These are phyloP conservation scores for Gracilariopsis chorda DNA, from an alignment of 23 red algal species.

Conservation along the genomic window DNA sequence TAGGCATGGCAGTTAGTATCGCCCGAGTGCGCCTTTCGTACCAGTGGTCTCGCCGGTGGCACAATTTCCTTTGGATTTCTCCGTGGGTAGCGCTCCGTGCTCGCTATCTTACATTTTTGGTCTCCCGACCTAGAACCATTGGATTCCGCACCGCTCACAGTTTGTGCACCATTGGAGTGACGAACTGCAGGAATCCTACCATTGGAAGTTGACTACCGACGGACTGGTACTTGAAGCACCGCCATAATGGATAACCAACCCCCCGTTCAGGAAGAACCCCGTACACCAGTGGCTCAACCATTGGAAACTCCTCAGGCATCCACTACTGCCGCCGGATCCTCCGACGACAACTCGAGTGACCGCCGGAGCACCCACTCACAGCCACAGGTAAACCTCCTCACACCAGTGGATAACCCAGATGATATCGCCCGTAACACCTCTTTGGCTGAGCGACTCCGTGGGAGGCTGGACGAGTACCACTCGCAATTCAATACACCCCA, in stretches of 20 bases:
- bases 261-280: neutral
- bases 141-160: neutral
- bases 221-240: neutral
- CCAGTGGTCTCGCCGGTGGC: neutral
- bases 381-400: neutral
- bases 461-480: neutral
- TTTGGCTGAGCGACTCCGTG: neutral
- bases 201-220: neutral
- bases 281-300: neutral
- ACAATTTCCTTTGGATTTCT: neutral
- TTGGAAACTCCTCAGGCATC: neutral
- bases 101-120: neutral
- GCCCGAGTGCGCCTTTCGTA: neutral
- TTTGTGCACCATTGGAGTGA: neutral
- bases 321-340: neutral
- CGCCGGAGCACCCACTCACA: neutral
- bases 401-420: neutral
- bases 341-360: neutral
- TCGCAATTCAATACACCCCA: constrained; percentile 2
- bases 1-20: neutral
- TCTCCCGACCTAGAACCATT: neutral
- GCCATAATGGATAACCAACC: constrained; percentile 1
- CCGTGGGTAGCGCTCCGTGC: neutral
- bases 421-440: neutral
- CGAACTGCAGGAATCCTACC: neutral